Percentiles rank a stretch among this genome's conserved stretches.
Evolutionary conservation across 2,329 filamentous ascomycete species (phyloP).

Genomic region (Xylaria multiplex): DNA sequence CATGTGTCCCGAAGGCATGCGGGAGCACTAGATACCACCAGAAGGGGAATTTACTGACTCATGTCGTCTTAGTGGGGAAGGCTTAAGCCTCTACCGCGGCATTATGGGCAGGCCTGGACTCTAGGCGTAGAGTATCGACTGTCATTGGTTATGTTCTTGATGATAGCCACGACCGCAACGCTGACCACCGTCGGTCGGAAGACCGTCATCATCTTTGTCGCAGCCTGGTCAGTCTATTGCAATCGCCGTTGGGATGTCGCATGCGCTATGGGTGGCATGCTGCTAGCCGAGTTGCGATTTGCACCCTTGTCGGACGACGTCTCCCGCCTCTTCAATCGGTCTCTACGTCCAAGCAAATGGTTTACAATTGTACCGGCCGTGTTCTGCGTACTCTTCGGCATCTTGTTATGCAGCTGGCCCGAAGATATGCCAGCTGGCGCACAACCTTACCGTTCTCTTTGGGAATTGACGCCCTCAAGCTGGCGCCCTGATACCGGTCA

Average conservation of each 20-base stretch:
- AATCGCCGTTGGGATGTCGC: conserved; percentile 33
- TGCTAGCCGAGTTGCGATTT: conserved; percentile 34
- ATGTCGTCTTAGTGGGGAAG: conserved; percentile 31
- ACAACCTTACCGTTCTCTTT: conserved; percentile 31
- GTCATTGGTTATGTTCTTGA: conserved; percentile 35
- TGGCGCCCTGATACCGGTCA: conserved; percentile 28
- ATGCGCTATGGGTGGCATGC: conserved; percentile 34
- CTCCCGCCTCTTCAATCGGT: conserved; percentile 30
- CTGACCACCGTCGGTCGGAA: conserved; percentile 33
- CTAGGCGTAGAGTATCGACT: conserved; percentile 35
- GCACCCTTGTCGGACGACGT: conserved; percentile 31
- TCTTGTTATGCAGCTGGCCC: conserved; percentile 33
- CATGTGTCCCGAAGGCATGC: conserved; percentile 11
- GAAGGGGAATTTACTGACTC: conserved; percentile 25
- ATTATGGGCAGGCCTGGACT: conserved; percentile 34
- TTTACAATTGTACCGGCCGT: conserved; percentile 27
- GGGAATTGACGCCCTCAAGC: conserved; percentile 23
- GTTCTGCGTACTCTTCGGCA: conserved; percentile 27
- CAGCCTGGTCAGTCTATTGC: conserved; percentile 33
- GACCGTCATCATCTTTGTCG: conserved; percentile 30
- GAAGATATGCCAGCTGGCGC: conserved; percentile 27
- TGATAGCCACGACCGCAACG: conserved; percentile 35
- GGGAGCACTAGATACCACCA: conserved; percentile 13
- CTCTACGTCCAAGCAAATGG: conserved; percentile 31
- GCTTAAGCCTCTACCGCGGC: conserved; percentile 25